Percentiles rank a stretch among this genome's conserved stretches.
Conservation (phyloP, 2,329 filamentous ascomycete genomes). For the Alternaria novae-zelandiae region DNA sequence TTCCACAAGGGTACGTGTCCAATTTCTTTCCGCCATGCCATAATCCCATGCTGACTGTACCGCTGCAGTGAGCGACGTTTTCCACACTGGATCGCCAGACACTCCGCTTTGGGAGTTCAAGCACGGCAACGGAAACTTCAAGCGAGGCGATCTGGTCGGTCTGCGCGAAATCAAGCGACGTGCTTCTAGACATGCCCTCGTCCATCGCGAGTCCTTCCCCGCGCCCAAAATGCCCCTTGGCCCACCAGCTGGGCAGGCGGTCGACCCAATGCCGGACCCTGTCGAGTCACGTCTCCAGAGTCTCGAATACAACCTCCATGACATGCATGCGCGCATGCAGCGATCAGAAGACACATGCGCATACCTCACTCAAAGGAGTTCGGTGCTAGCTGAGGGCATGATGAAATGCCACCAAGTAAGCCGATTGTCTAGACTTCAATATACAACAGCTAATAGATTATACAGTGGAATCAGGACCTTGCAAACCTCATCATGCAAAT, state of each 20-base stretch:
- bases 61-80: conserved; percentile 88
- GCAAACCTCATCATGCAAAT: conserved; percentile 76
- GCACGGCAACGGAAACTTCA: conserved; percentile 96
- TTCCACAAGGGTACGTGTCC: conserved; percentile 86
- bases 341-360: conserved; percentile 84
- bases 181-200: conserved; percentile 89
- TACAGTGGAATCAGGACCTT: conserved; percentile 82
- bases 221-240: conserved; percentile 70
- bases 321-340: conserved; percentile 75
- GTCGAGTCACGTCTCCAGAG: conserved; percentile 75
- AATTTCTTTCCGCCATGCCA: not conserved
- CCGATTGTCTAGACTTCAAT: conserved; percentile 19
- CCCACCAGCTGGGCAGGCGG: conserved; percentile 83
- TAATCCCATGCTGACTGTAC: conserved; percentile 3
- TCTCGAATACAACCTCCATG: conserved; percentile 83
- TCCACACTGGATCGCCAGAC: conserved; percentile 92
- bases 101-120: conserved; percentile 98
- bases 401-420: conserved; percentile 71
- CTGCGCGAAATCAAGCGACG: conserved; percentile 94
- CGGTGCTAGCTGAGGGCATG: conserved; percentile 81
- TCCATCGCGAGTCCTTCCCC: conserved; percentile 88
- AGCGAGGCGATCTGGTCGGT: conserved; percentile 88
- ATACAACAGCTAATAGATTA: conserved; percentile 31
- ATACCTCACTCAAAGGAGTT: conserved; percentile 79
- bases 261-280: conserved; percentile 80